Base-by-base conservation (phyloP, 2,329 filamentous ascomycete genomes). In the Hypoxylon sp. region DNA sequence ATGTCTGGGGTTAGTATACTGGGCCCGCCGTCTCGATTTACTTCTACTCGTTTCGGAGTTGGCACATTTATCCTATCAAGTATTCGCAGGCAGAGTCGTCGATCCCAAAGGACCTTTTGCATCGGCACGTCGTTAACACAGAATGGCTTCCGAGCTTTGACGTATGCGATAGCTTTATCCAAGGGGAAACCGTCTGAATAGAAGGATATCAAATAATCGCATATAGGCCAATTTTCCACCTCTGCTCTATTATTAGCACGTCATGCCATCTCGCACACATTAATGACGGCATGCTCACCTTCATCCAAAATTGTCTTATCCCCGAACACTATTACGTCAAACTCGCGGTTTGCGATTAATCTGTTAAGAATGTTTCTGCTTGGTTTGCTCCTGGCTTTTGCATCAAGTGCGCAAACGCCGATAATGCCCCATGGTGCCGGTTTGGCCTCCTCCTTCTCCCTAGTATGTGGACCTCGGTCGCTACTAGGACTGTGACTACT, bases 221-320 rank as follows among this genome's bases (percentile, higher is more conserved):
- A 86, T 64, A 79, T 79, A 49, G 78, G 78, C 78, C 78, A 80
- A 48, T 80, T 77, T 49, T 79, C 78, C 35, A 80, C 76, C 55
- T 78, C 86, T 89, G 69, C 22, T 49, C 40, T 67, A 74, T 53
- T 74, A 76, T 76, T 69, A 79, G 73, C 33, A 62, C 53, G 56
- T 56, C 44, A 54, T 60, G 8, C 51, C 22, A 61, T 31, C n/a
- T 20, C 54, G 46, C 11, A 14, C 14, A 8, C 25, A 54, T 57
- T n/a, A 30, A 37, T 53, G 22, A 11, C 20, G 22, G 30, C 31
- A 17, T 30, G 78, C 85, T 74, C 74, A 89, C 88, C 88, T 87
- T 99, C 96, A 77, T 99, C 96, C 37, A 99, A 85, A 73, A 99
- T 99, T 48, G 98, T 95, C 82, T 99, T 99, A 83, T 99, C 96